Evolutionary conservation across 2,329 filamentous ascomycete species (phyloP), one percentile per base, ranked within the genome.

Genomic region (Fusarium nodosum): DNA sequence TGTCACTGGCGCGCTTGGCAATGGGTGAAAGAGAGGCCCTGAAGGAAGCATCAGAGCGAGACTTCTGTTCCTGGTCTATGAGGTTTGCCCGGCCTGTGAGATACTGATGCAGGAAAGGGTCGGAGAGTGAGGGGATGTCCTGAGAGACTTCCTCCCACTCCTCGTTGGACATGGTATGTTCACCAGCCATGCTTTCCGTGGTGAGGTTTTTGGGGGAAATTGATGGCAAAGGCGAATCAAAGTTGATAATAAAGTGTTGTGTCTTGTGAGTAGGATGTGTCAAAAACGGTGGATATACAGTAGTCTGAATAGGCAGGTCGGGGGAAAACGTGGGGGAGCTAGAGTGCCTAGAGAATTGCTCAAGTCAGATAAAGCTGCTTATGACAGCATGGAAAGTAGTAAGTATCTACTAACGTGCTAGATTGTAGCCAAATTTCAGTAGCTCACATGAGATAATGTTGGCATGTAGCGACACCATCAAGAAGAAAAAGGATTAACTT

Each of bases 61-160:
- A 87, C 74, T 90, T 91, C 79, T 93, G 90, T 79, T 98, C 96
- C 76, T 97, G 87, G 20, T 85, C 85, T 60, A 97, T 91, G 54
- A 98, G 85, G 28, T 88, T 89, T 72, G 91, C 86, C 52, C 94
- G 88, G 24, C 93, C 93, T 44, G 88, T 81, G 39, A 97, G 82
- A 76, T 97, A 97, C 77, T 95, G 89, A 73, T 93, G 88, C 47
- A 97, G 87, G 78, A 97, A 94, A 1, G 91, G 88, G 73, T 97
- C 93, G 12, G 87, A 82, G 22, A 80, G 80, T 3, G 80, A 79
- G 7, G 89, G 89, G 38, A 91, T 80, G n/a, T 85, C 87, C 62
- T 84, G 78, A 46, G 82, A 77, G 63, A 90, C 77, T 69, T 88
- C 86, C 31, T 82, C 83, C 87, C 87, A 91, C 58, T 89, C 87